Evolutionary conservation across 805 yeast species (phyloP).

Genomic region (Teunomyces atbi): DNA sequence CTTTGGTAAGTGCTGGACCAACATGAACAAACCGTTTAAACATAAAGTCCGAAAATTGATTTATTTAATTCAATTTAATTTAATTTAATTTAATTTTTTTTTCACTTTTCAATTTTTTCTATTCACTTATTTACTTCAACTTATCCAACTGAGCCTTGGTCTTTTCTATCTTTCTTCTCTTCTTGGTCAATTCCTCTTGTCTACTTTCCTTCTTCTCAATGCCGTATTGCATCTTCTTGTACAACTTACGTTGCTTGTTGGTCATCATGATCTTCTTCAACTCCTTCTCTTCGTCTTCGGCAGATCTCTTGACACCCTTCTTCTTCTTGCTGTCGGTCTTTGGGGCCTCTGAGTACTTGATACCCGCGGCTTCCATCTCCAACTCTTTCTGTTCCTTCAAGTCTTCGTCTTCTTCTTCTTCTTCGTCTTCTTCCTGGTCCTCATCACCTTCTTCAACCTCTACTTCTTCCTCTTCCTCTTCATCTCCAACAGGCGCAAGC

Average conservation of each 20-base stretch:
- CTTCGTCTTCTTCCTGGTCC: constrained; percentile 41
- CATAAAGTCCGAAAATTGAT: background rate
- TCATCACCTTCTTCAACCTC: constrained; percentile 51
- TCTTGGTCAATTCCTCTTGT: constrained; percentile 63
- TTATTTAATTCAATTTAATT: background rate
- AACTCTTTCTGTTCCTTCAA: constrained; percentile 83
- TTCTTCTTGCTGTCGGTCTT: constrained; percentile 15
- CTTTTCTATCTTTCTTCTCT: constrained; percentile 69
- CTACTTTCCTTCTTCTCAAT: constrained; percentile 78
- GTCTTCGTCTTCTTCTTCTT: constrained; percentile 53
- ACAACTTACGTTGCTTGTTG: constrained; percentile 89
- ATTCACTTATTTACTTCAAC: constrained; percentile 12
- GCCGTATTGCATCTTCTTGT: constrained; percentile 93
- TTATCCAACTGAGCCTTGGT: constrained; percentile 45
- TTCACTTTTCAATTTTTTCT: background rate
- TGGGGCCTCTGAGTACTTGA: constrained; percentile 52
- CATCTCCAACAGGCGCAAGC: constrained; percentile 39
- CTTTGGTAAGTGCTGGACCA: background rate
- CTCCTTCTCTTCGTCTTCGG: constrained; percentile 80
- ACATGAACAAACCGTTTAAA: background rate
- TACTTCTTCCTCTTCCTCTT: constrained; percentile 44
- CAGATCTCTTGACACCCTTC: constrained; percentile 39
- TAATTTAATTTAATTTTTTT: background rate
- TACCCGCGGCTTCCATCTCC: constrained; percentile 78
- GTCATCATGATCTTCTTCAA: constrained; percentile 97